These are phyloP conservation scores for Talaromyces sp. DNA, from an alignment of 2,329 filamentous ascomycete genomes.

Conservation along the genomic window DNA sequence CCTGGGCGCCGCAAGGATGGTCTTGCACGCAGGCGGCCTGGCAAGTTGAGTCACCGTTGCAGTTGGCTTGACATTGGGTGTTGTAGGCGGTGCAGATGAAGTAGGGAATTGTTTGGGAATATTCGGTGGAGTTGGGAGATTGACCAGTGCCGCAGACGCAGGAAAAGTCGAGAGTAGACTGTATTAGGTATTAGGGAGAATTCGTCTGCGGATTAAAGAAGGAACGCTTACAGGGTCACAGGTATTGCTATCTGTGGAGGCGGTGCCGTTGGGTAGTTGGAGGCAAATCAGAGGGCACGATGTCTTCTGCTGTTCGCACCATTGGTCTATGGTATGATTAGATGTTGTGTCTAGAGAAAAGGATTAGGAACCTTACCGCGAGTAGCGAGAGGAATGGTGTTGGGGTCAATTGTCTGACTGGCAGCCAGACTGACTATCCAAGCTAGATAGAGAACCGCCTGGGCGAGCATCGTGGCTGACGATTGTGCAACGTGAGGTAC, in stretches of 20 bases:
- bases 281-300: constrained; percentile 47
- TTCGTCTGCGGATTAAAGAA: background rate
- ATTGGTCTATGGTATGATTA: constrained; percentile 32
- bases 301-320: constrained; percentile 43
- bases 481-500: background rate
- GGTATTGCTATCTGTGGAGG: constrained; percentile 34
- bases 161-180: constrained; percentile 50
- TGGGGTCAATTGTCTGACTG: constrained; percentile 40
- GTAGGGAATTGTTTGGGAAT: constrained; percentile 62
- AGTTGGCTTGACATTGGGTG: constrained; percentile 54
- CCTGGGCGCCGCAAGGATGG: constrained; percentile 61
- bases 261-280: constrained; percentile 37
- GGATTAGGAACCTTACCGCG: constrained; percentile 30
- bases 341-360: background rate
- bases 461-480: constrained; percentile 24
- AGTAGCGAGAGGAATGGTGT: constrained; percentile 33
- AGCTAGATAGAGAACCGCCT: constrained; percentile 29
- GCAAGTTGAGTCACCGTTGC: constrained; percentile 49
- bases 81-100: constrained; percentile 59
- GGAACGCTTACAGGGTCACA: constrained; percentile 39
- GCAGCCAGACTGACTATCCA: constrained; percentile 30
- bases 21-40: constrained; percentile 50
- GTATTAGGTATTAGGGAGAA: background rate
- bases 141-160: constrained; percentile 56
- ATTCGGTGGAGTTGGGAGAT: constrained; percentile 58